Conservation (phyloP, 106 monocot genomes). For the Allium cepa region DNA sequence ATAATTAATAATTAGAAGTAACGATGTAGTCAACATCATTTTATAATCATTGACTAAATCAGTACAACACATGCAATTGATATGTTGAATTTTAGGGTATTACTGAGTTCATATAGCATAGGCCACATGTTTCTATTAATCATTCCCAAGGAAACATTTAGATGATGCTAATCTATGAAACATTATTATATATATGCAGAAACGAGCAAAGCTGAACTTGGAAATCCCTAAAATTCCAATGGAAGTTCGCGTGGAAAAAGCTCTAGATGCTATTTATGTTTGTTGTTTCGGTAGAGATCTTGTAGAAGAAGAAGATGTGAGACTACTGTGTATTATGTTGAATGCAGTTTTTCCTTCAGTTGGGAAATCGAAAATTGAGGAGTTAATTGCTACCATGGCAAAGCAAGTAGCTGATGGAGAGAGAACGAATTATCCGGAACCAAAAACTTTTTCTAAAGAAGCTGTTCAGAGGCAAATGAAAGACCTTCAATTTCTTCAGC, state of each 20-base stretch:
- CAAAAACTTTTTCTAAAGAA: constrained; percentile 60
- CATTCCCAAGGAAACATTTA: no score
- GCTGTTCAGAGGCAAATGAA: constrained; percentile 73
- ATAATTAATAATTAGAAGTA: no score
- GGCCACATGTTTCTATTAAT: no score
- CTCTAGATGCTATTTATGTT: constrained; percentile 82
- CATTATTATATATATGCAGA: constrained; percentile 33
- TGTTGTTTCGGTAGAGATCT: constrained; percentile 80
- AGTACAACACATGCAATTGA: no score
- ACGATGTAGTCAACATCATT: no score
- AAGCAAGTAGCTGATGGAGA: constrained; percentile 52
- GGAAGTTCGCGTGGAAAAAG: constrained; percentile 72
- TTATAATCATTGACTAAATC: no score
- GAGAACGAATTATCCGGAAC: constrained; percentile 36
- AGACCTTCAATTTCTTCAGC: constrained; percentile 75
- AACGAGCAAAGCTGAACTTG: constrained; percentile 52
- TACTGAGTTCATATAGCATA: no score
- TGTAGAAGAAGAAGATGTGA: constrained; percentile 76
- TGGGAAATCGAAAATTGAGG: constrained; percentile 35
- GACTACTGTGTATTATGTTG: constrained; percentile 46
- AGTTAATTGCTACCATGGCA: constrained; percentile 33
- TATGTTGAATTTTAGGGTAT: no score
- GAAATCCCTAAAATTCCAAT: constrained; percentile 67
- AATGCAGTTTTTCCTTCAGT: constrained; percentile 72
- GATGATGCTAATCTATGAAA: no score